Conservation (phyloP, 2,329 filamentous ascomycete genomes). For the Zalaria sp. region DNA sequence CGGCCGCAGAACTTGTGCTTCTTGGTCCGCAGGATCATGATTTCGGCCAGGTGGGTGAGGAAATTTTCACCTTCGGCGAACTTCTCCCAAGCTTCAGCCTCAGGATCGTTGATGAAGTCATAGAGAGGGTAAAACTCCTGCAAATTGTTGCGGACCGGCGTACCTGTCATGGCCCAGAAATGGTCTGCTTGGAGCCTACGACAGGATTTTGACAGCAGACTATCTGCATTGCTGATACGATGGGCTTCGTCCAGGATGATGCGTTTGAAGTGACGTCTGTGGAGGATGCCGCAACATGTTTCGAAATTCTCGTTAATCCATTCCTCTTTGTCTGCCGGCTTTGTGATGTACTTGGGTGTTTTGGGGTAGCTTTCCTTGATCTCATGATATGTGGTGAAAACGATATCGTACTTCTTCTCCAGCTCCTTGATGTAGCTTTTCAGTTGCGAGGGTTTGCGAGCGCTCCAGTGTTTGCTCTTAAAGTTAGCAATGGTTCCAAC, state of each 20-base stretch:
- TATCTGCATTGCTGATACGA: constrained; percentile 35
- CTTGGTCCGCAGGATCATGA: constrained; percentile 44
- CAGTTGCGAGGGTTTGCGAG: constrained; percentile 28
- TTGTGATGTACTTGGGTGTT: no score
- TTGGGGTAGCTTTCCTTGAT: constrained; percentile 20
- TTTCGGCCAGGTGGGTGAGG: constrained; percentile 8
- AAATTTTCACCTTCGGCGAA: no score
- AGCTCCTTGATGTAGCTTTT: constrained; percentile 56
- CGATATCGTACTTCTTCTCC: constrained; percentile 41
- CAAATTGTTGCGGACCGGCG: constrained; percentile 22
- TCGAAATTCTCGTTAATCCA: constrained; percentile 46
- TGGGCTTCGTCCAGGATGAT: constrained; percentile 46
- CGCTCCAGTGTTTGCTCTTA: no score
- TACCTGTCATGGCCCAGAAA: constrained; percentile 30
- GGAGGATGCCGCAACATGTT: constrained; percentile 41
- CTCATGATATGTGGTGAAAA: constrained; percentile 29
- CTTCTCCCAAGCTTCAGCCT: no score
- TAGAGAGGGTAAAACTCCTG: constrained; percentile 26
- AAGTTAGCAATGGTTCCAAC: constrained; percentile 27
- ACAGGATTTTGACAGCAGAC: constrained; percentile 30
- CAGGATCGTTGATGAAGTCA: constrained; percentile 22
- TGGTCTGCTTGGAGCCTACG: constrained; percentile 23
- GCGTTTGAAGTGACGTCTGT: constrained; percentile 31
- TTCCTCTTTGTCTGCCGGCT: constrained; percentile 50
- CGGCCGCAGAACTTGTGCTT: constrained; percentile 36